Percentiles rank a stretch among this genome's conserved stretches.
Conservation (phyloP, 140 eudicot genomes). For the Senecio squalidus region DNA sequence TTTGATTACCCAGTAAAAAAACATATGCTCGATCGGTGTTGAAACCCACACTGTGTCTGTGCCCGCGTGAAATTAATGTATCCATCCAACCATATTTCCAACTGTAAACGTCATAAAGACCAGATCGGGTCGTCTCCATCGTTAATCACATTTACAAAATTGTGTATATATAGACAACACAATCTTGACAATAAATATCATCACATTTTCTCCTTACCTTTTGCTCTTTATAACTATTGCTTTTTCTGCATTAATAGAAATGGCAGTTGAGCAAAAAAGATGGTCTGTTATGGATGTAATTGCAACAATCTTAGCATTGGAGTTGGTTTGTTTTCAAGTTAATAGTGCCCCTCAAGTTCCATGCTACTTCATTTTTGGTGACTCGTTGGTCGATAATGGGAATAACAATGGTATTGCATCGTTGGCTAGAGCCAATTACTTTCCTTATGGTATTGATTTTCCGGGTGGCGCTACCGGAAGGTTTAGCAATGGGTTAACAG, state of each 20-base stretch:
- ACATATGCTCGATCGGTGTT: constrained; percentile 6
- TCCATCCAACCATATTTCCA: constrained; percentile 42
- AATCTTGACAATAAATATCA: constrained; percentile 24
- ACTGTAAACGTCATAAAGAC: constrained; percentile 25
- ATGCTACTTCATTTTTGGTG: constrained; percentile 66
- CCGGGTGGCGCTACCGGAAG: constrained; percentile 60
- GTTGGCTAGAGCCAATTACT: constrained; percentile 54
- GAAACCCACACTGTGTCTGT: constrained; percentile 23
- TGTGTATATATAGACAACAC: constrained; percentile 29
- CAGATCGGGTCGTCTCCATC: not conserved
- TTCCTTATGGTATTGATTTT: constrained; percentile 64
- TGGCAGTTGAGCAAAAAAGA: constrained; percentile 37
- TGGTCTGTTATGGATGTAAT: constrained; percentile 27
- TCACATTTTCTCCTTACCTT: constrained; percentile 14
- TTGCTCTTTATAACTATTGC: constrained; percentile 7
- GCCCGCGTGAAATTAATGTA: constrained; percentile 59
- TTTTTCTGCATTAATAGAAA: constrained; percentile 19
- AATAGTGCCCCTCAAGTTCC: constrained; percentile 61
- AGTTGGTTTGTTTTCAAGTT: constrained; percentile 19
- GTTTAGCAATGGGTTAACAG: constrained; percentile 51
- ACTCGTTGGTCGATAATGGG: constrained; percentile 62
- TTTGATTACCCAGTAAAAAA: no score
- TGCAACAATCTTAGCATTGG: constrained; percentile 17
- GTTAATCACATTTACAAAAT: not conserved
- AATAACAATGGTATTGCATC: constrained; percentile 53